phyloP scores from a whole-genome alignment of 495 filamentous ascomycete genomes.

The Astrothelium subdiscretum region DNA sequence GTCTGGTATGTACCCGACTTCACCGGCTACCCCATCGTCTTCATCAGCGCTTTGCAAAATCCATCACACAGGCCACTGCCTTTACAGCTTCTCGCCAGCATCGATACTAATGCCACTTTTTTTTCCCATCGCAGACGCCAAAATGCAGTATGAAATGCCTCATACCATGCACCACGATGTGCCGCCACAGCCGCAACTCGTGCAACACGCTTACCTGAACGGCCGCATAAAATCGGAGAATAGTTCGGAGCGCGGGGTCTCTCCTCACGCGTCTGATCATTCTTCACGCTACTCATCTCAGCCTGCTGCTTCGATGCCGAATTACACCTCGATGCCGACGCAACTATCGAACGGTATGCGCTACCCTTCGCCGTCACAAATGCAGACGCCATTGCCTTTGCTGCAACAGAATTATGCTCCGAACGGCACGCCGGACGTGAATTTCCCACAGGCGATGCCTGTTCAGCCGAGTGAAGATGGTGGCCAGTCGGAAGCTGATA shows the following conservation, averaged over 20 bases:
- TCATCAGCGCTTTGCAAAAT: neutral
- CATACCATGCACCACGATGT: neutral
- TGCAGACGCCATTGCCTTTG: conserved; percentile 47
- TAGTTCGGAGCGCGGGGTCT: conserved; percentile 56
- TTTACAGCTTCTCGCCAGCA: neutral
- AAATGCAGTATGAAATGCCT: conserved; percentile 1
- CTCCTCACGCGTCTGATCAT: conserved; percentile 59
- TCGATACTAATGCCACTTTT: neutral
- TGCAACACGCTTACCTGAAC: conserved; percentile 11
- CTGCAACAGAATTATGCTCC: conserved; percentile 32
- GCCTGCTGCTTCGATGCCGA: conserved; percentile 37
- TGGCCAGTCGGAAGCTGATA: conserved; percentile 16
- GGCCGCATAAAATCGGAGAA: conserved; percentile 39
- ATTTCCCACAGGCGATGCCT: neutral
- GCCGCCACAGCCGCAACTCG: neutral
- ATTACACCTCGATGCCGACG: conserved; percentile 22
- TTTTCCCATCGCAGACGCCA: neutral
- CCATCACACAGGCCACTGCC: neutral
- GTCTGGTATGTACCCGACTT: neutral
- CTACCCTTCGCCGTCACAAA: conserved; percentile 43
- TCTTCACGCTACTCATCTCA: conserved; percentile 47
- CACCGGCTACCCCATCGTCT: neutral
- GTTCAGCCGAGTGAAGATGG: neutral
- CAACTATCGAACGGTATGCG: conserved; percentile 38
- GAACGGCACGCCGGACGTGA: conserved; percentile 24